These are phyloP conservation scores for Nannochloropsis gaditana DNA, from an alignment of 108 stramenopile species.

Conservation along the genomic window DNA sequence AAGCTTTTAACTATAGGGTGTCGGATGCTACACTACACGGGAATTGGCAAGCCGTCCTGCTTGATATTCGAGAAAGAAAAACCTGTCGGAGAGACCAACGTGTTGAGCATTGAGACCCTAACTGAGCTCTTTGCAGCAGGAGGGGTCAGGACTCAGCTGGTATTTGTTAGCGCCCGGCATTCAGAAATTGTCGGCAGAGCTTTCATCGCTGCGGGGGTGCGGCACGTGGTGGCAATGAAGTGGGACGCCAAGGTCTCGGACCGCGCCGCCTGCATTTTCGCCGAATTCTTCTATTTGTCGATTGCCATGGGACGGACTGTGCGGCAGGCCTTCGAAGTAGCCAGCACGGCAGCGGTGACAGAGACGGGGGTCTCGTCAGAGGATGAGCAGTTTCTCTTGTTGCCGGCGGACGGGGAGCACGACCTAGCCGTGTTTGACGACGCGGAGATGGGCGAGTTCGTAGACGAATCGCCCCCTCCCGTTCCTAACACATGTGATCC, in stretches of 20 bases:
- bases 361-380: neutral
- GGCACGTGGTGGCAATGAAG: conserved; percentile 86
- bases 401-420: conserved; percentile 64
- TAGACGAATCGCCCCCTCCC: conserved; percentile 28
- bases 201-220: conserved; percentile 79
- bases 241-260: conserved; percentile 73
- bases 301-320: conserved; percentile 70
- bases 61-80: conserved; percentile 38
- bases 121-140: conserved; percentile 37
- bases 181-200: conserved; percentile 72
- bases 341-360: conserved; percentile 60
- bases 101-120: conserved; percentile 27
- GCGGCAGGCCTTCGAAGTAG: conserved; percentile 70
- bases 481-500: neutral
- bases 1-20: conserved; percentile 41
- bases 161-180: conserved; percentile 87
- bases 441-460: conserved; percentile 22
- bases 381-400: conserved; percentile 34
- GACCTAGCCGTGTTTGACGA: conserved; percentile 67
- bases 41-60: conserved; percentile 29
- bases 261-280: conserved; percentile 70
- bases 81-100: conserved; percentile 21
- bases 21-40: conserved; percentile 48
- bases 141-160: conserved; percentile 59
- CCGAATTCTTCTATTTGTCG: conserved; percentile 64